Conservation (phyloP, 768 basidiomycete genomes). For the Cystofilobasidium capitatum region DNA sequence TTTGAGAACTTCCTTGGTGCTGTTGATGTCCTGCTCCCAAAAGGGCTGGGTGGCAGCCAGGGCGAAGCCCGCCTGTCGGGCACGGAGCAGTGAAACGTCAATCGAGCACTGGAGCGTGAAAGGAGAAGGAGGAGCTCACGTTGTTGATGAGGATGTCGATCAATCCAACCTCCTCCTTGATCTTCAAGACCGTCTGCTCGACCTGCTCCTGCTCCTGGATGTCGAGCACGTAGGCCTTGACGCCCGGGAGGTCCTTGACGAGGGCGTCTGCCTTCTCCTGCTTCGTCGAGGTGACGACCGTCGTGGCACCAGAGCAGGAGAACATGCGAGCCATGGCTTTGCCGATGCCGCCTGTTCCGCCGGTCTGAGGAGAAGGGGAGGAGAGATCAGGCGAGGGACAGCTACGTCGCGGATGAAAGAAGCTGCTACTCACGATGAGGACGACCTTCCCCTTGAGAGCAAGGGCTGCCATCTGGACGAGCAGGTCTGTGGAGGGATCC, state of each 20-base stretch:
- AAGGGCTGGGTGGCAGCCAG: not conserved
- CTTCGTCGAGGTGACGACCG: no score
- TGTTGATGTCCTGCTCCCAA: not conserved
- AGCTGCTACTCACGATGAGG: not conserved
- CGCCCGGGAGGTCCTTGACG: not conserved
- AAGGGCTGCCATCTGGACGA: not conserved
- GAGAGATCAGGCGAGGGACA: not conserved
- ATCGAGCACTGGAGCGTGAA: not conserved
- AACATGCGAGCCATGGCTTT: not conserved
- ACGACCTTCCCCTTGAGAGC: not conserved
- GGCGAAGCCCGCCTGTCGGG: not conserved
- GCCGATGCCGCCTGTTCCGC: not conserved
- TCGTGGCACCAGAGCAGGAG: no score
- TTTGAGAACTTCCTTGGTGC: not conserved
- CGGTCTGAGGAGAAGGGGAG: not conserved
- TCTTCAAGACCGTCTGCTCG: not conserved
- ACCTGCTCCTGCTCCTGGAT: not conserved
- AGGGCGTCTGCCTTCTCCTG: not conserved
- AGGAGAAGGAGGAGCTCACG: not conserved
- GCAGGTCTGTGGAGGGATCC: not conserved
- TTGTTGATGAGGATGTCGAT: conserved; percentile 3
- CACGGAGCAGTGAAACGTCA: not conserved
- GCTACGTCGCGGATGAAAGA: not conserved
- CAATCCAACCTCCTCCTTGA: not conserved
- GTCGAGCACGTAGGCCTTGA: not conserved